These are phyloP conservation scores for Exsudoporus frostii DNA, from an alignment of 768 basidiomycete species.

Conservation along the genomic window DNA sequence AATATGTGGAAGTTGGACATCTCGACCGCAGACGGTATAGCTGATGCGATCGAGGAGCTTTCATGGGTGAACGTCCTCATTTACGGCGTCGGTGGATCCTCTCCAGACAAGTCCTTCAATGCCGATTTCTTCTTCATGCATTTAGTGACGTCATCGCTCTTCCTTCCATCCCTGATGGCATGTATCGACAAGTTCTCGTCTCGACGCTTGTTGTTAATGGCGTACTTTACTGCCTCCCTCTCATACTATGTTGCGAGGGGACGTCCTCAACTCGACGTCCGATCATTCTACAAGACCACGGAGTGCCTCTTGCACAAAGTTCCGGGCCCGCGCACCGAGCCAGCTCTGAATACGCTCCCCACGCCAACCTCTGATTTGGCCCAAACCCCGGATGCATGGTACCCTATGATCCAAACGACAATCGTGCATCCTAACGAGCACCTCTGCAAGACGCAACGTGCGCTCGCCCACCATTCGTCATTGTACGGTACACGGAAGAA, in stretches of 20 bases:
- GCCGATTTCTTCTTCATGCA: constrained; percentile 73
- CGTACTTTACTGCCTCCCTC: constrained; percentile 28
- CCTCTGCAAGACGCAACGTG: constrained; percentile 44
- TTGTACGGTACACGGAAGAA: constrained; percentile 40
- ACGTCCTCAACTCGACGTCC: constrained; percentile 31
- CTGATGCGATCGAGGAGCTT: constrained; percentile 59
- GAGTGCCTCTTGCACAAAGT: constrained; percentile 34
- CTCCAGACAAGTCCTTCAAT: constrained; percentile 46
- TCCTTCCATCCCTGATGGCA: constrained; percentile 50
- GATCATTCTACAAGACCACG: constrained; percentile 29
- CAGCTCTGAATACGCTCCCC: constrained; percentile 28
- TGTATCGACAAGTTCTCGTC: constrained; percentile 29
- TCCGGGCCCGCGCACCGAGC: constrained; percentile 19
- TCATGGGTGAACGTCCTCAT: constrained; percentile 52
- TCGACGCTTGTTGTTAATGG: constrained; percentile 27
- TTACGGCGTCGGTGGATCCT: constrained; percentile 59
- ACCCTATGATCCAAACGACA: constrained; percentile 48
- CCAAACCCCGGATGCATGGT: constrained; percentile 53
- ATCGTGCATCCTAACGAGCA: constrained; percentile 60
- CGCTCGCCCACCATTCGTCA: constrained; percentile 43
- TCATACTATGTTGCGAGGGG: constrained; percentile 34
- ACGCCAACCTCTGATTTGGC: constrained; percentile 33
- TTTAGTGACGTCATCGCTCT: constrained; percentile 63
- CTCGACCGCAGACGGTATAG: constrained; percentile 35
- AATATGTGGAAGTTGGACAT: constrained; percentile 45